These are phyloP conservation scores for Colletotrichum higginsianum DNA, from an alignment of 2,329 filamentous ascomycete genomes.

Conservation along the genomic window DNA sequence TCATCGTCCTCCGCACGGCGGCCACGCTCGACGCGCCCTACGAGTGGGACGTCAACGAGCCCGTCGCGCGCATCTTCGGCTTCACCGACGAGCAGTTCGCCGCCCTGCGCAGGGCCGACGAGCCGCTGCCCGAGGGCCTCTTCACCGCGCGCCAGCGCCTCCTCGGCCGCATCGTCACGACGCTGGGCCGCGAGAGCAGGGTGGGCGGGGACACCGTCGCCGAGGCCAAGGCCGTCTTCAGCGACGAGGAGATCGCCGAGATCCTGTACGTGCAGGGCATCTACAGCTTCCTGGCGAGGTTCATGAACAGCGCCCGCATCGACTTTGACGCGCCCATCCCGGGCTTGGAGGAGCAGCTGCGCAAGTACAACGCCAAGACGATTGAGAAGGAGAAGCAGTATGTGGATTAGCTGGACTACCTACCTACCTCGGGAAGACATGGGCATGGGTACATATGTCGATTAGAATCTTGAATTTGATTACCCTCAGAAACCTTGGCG, in stretches of 20 bases:
- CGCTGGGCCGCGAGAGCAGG: slow-evolving; percentile 39
- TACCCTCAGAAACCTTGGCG: too few species aligned
- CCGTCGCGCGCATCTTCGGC: slow-evolving; percentile 44
- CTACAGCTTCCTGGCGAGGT: slow-evolving; percentile 43
- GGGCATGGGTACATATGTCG: too few species aligned
- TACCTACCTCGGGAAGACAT: too few species aligned
- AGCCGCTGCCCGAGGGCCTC: slow-evolving; percentile 4
- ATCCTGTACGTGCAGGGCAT: slow-evolving; percentile 44
- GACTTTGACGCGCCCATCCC: slow-evolving; percentile 39
- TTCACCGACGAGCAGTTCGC: slow-evolving; percentile 38
- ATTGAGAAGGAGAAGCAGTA: slow-evolving; percentile 24
- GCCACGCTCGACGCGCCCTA: slow-evolving; percentile 45
- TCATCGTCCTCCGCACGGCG: slow-evolving; percentile 46
- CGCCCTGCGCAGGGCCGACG: slow-evolving; percentile 30
- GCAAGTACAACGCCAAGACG: slow-evolving; percentile 31
- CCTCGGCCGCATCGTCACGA: slow-evolving; percentile 38
- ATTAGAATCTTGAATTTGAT: too few species aligned
- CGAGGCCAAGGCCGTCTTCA: slow-evolving; percentile 39
- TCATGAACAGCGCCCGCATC: slow-evolving; percentile 42
- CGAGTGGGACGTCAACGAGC: slow-evolving; percentile 47
- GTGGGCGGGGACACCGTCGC: slow-evolving; percentile 36
- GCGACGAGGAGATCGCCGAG: slow-evolving; percentile 44
- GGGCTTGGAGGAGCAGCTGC: slow-evolving; percentile 34
- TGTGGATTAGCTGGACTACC: neutral
- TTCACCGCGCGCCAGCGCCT: slow-evolving; percentile 42